Evolutionary conservation across 1,284 basidiomycete species (phyloP).

Genomic region (Cryptococcus wingfieldii): DNA sequence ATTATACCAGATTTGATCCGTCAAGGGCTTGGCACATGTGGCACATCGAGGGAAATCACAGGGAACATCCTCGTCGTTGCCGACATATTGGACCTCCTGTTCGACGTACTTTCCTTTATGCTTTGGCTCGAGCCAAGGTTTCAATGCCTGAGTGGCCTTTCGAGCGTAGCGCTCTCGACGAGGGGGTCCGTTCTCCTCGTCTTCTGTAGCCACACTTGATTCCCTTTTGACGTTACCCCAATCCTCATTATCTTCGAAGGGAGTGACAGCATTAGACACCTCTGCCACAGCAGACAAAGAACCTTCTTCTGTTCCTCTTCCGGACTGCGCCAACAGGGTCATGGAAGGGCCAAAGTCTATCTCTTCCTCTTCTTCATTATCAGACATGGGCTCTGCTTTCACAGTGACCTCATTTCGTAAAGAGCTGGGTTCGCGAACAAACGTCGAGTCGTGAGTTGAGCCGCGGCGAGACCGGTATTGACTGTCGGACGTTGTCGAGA

Average conservation of each 20-base stretch:
- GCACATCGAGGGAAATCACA: conserved; percentile 33
- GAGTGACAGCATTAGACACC: too few relatives aligned
- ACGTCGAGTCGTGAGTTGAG: conserved; percentile 8
- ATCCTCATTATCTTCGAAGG: too few relatives aligned
- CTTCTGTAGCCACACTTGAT: too few relatives aligned
- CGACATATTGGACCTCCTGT: conserved; percentile 9
- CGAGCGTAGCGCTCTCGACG: conserved; percentile 20
- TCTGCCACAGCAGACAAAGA: too few relatives aligned
- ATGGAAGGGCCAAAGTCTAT: neutral
- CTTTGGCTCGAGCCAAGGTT: conserved; percentile 21
- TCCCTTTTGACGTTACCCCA: too few relatives aligned
- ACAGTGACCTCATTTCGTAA: conserved; percentile 14
- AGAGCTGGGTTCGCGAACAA: conserved; percentile 7
- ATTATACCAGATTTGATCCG: conserved; percentile 37
- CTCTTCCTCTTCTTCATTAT: conserved; percentile 1
- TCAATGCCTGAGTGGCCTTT: conserved; percentile 25
- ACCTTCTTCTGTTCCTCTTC: neutral
- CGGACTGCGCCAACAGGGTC: conserved; percentile 1
- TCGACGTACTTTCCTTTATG: conserved; percentile 5
- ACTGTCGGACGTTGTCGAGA: conserved; percentile 10
- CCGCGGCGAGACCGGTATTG: conserved; percentile 7
- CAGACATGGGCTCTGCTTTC: conserved; percentile 3
- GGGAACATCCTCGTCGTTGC: conserved; percentile 18
- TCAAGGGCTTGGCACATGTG: conserved; percentile 35
- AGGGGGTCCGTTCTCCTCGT: neutral